Conservation (phyloP, 2,329 filamentous ascomycete genomes). For the Davidsoniella virescens region DNA sequence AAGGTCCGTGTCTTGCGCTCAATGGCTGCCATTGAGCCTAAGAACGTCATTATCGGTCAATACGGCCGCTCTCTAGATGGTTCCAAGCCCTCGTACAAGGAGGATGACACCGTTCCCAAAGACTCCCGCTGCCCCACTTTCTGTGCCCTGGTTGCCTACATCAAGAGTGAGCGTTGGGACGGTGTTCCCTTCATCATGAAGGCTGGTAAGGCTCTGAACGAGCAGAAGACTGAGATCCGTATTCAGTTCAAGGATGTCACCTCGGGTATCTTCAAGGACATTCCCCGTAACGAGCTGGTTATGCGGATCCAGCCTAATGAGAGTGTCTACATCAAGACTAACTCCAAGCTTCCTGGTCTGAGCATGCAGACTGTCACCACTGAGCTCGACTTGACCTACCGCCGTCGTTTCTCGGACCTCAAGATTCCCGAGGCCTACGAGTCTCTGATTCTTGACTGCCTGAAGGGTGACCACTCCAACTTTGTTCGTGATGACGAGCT, state of each 20-base stretch:
- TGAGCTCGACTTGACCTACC: constrained; percentile 94
- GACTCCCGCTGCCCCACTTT: constrained; percentile 96
- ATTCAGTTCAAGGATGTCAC: constrained; percentile 99
- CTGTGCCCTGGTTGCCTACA: constrained; percentile 91
- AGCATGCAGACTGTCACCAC: constrained; percentile 99
- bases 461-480: constrained; percentile 99
- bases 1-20: constrained; percentile 91
- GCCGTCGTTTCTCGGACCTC: constrained; percentile 93
- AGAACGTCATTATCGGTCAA: constrained; percentile 99
- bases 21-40: constrained; percentile 90
- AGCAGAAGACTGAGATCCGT: constrained; percentile 98
- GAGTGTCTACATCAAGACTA: constrained; percentile 99
- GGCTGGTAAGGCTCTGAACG: constrained; percentile 95
- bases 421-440: constrained; percentile 99
- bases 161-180: constrained; percentile 99
- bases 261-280: constrained; percentile 98
- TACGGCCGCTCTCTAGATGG: constrained; percentile 94
- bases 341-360: constrained; percentile 93
- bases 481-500: constrained; percentile 95
- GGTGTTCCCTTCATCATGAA: constrained; percentile 99
- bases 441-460: constrained; percentile 86
- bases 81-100: constrained; percentile 93
- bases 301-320: constrained; percentile 99
- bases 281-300: constrained; percentile 95
- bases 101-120: constrained; percentile 95